Evolutionary conservation across 2,329 filamentous ascomycete species (phyloP), one percentile per base, ranked within the genome.

Genomic region (Colletotrichum tofieldiae): DNA sequence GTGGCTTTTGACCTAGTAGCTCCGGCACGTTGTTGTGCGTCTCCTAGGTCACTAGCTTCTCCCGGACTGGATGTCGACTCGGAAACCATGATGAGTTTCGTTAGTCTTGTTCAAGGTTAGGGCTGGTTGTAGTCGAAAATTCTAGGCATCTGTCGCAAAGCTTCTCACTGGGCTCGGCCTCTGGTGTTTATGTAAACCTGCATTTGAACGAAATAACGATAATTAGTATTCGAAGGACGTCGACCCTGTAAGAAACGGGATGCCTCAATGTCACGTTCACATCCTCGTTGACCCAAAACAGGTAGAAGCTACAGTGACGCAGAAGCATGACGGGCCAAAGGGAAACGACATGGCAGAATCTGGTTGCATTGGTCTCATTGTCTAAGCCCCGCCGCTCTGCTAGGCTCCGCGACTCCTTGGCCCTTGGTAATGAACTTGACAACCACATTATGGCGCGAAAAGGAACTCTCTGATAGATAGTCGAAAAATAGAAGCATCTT

Each of bases 1-100:
- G 76, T 78, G 18, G 78, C 77, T 63, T 81, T 81, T 39, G 79
- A 79, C 32, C 77, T 73, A 3, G 61, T 66, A 8, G 71, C 71
- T 2, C 71, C 71, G 23, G 71, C 71, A 52, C 71, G 71, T 47
- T 59, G 55, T 37, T 61, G 61, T 26, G 55, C 45, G 45, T 73
- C 71, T 12, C 60, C 39, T 8, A 26, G 41, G 32, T 67, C 60
- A 49, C 39, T 69, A 35, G 45, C 32, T 49, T 67, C 67, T 26
- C 70, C 60, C 1, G 70, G 59, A 23, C 70, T 69, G 54, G 39
- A 55, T 16, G 47, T 70, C 20, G 52, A 59, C 23, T 69, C 60
- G 39, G 45, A 37, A 29, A 54, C 23, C 70, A 72, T 72, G 32
- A 23, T 45, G 65, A 32, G 54, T 26, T 60, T 16, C 7, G n/a